Evolutionary conservation across 345 rosid genomes (phyloP).

Genomic region (Bruguiera parviflora): DNA sequence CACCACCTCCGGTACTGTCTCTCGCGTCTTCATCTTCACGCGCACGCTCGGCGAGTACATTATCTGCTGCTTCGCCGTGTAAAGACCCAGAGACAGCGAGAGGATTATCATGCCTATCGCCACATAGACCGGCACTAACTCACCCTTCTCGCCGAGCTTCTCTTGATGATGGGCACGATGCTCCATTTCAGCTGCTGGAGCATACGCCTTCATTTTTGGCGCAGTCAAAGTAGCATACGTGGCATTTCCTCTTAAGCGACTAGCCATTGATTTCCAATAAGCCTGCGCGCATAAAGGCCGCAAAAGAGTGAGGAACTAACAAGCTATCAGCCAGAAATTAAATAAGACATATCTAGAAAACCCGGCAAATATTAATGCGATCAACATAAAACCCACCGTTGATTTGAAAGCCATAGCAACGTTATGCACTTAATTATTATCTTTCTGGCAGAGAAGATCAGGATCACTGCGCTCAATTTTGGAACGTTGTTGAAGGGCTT

Average conservation of each 20-base stretch:
- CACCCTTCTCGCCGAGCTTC: conserved; percentile 28
- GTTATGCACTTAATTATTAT: too few species aligned
- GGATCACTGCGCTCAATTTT: too few species aligned
- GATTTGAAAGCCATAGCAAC: too few species aligned
- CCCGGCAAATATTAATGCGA: too few species aligned
- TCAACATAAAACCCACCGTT: too few species aligned
- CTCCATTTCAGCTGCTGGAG: not conserved
- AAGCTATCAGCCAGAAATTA: too few species aligned
- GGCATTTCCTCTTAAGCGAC: conserved; percentile 25
- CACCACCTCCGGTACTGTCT: conserved; percentile 68
- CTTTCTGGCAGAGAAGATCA: too few species aligned
- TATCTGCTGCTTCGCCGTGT: conserved; percentile 62
- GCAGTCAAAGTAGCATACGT: conserved; percentile 37
- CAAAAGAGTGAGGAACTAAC: too few species aligned
- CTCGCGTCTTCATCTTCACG: conserved; percentile 62
- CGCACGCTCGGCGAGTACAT: conserved; percentile 54
- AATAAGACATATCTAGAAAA: too few species aligned
- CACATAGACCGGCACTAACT: conserved; percentile 41
- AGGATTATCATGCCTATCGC: conserved; percentile 45
- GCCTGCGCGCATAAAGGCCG: conserved; percentile 22
- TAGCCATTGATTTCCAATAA: conserved; percentile 30
- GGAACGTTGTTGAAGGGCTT: too few species aligned
- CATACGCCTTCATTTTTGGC: conserved; percentile 34
- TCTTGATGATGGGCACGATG: too few species aligned
- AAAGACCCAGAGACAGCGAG: conserved; percentile 46